Conservation (phyloP, 805 yeast species). For the Yarrowia hollandica region DNA sequence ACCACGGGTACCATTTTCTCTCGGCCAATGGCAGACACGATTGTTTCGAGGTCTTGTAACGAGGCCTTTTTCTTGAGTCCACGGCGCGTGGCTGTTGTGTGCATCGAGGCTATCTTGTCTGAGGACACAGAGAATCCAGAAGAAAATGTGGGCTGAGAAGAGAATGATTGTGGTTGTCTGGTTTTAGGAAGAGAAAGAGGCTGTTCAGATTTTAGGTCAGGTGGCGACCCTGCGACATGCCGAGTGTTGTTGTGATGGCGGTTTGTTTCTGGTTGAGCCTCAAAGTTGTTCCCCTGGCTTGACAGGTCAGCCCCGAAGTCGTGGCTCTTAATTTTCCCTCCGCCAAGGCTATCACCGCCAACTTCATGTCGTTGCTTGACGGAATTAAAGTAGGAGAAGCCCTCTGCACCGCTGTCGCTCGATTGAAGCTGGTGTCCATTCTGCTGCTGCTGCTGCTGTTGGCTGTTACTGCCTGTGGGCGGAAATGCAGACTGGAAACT, state of each 20-base stretch:
- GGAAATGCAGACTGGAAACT: too few relatives aligned
- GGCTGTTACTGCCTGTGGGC: too few relatives aligned
- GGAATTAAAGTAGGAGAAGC: neutral
- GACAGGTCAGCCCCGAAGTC: neutral
- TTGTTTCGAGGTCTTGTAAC: neutral
- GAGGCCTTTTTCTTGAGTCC: neutral
- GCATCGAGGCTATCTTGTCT: neutral
- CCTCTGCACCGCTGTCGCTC: neutral
- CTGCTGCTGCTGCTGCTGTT: too few relatives aligned
- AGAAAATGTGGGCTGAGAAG: neutral
- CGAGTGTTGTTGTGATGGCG: too few relatives aligned
- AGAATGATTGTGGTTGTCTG: neutral
- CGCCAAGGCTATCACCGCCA: neutral
- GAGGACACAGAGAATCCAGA: neutral
- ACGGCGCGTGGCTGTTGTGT: neutral
- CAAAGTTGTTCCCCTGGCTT: too few relatives aligned
- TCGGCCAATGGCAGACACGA: neutral
- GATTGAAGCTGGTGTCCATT: neutral
- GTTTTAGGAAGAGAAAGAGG: slow-evolving; percentile 12
- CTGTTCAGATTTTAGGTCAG: neutral
- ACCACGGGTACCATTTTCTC: slow-evolving; percentile 12
- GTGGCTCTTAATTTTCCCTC: neutral
- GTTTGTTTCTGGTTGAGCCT: too few relatives aligned
- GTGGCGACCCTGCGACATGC: too few relatives aligned
- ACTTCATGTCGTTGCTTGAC: slow-evolving; percentile 5